Evolutionary conservation across 2,329 filamentous ascomycete species (phyloP).

Genomic region (Chrysosphaeria jannelii): DNA sequence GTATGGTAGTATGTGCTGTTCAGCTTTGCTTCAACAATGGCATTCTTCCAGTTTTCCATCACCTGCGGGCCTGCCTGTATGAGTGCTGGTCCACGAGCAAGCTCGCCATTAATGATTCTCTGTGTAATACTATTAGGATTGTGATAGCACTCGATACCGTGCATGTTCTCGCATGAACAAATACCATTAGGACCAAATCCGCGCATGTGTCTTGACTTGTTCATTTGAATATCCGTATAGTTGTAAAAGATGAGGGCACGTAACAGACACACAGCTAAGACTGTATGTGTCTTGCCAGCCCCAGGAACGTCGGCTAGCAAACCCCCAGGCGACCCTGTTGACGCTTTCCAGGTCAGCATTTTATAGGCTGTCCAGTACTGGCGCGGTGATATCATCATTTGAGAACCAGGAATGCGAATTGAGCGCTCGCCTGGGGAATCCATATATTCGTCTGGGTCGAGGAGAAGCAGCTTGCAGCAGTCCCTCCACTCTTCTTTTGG

Average conservation of each 20-base stretch:
- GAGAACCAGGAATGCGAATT: conserved; percentile 2
- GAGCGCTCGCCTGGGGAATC: conserved; percentile 1
- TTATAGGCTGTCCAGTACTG: conserved; percentile 2
- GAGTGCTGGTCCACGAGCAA: not conserved
- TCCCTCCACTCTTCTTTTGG: no score
- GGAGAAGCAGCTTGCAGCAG: conserved; percentile 2
- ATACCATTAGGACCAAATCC: no score
- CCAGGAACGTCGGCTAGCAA: conserved; percentile 3
- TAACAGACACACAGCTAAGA: conserved; percentile 1
- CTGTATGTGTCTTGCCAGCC: conserved; percentile 2
- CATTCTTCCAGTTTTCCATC: not conserved
- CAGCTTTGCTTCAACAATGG: not conserved
- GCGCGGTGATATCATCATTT: conserved; percentile 1
- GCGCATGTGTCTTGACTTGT: not conserved
- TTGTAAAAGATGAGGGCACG: conserved; percentile 2
- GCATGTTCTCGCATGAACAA: not conserved
- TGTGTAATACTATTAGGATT: not conserved
- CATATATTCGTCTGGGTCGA: conserved; percentile 1
- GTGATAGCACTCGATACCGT: not conserved
- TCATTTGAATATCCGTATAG: not conserved
- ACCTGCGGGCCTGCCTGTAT: not conserved
- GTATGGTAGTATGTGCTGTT: not conserved
- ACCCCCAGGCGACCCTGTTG: conserved; percentile 1
- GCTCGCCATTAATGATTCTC: not conserved
- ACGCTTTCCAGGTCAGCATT: conserved; percentile 1